Conservation (phyloP, 176 grass and related monocot genomes). For the Oropetium thomaeum region DNA sequence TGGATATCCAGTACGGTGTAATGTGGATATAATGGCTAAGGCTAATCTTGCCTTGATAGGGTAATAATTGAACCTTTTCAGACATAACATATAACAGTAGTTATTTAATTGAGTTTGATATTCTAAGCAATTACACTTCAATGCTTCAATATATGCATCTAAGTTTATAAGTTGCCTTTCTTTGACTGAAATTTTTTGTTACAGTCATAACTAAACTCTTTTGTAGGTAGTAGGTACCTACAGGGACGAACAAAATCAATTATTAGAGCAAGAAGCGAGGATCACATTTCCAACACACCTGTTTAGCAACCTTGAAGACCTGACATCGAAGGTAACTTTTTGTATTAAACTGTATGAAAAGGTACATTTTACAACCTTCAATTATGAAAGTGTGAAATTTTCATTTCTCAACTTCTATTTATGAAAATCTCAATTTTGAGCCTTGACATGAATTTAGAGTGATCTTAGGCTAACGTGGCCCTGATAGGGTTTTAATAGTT, state of each 20-base stretch:
- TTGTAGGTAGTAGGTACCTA: conserved; percentile 80
- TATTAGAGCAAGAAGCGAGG: conserved; percentile 48
- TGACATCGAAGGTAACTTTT: conserved; percentile 54
- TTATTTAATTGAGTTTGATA: not conserved
- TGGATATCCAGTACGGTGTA: not conserved
- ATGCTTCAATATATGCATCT: not conserved
- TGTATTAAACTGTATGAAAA: conserved; percentile 19
- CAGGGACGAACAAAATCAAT: conserved; percentile 34
- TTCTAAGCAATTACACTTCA: conserved; percentile 24
- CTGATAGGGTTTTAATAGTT: no score
- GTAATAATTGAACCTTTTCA: not conserved
- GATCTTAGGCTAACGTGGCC: no score
- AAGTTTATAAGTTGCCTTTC: not conserved
- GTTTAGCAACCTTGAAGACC: conserved; percentile 72
- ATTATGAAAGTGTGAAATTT: not conserved
- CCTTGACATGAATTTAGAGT: no score
- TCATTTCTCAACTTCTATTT: not conserved
- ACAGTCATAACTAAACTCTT: conserved; percentile 27
- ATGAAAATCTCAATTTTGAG: no score
- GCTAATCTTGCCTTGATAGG: not conserved
- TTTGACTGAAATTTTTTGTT: not conserved
- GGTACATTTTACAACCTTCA: not conserved
- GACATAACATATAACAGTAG: not conserved
- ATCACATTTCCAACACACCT: conserved; percentile 87
- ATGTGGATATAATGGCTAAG: not conserved